phyloP scores from a whole-genome alignment of 2,329 filamentous ascomycete genomes.

The Plenodomus biglobosus region DNA sequence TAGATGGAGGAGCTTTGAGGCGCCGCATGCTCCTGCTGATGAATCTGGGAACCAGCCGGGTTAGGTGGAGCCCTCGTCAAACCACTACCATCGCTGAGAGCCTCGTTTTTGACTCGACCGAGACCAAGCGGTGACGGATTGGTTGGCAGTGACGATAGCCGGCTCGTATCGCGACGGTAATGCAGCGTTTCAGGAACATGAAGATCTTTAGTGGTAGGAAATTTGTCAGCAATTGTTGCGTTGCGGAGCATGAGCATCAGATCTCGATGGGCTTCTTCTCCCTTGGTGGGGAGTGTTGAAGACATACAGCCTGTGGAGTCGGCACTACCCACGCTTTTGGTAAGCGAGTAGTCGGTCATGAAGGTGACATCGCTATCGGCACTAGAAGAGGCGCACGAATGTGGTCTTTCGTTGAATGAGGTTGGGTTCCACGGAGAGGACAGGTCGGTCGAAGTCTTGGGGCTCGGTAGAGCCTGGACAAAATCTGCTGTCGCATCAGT shows the following conservation, averaged over 20 bases:
- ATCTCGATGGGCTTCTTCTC: not conserved
- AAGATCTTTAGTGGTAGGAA: not conserved
- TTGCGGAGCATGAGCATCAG: not conserved
- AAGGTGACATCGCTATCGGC: not conserved
- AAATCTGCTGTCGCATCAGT: not conserved
- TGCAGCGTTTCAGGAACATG: not conserved
- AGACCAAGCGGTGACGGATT: not conserved
- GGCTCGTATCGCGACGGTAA: not conserved
- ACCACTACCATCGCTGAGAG: not conserved
- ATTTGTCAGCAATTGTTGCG: not conserved
- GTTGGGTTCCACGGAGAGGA: not conserved
- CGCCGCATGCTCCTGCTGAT: not conserved
- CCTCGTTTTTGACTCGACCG: not conserved
- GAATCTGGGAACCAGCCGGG: not conserved
- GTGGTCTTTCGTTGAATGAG: not conserved
- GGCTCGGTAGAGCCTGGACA: not conserved
- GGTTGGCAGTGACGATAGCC: not conserved
- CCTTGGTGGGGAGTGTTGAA: no score
- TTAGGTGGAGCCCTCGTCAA: not conserved
- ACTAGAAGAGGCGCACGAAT: not conserved
- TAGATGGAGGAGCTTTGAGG: not conserved
- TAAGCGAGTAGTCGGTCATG: not conserved
- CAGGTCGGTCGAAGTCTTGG: not conserved
- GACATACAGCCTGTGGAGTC: slow-evolving; percentile 1
- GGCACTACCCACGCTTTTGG: not conserved